A percentile compares a stretch with the other conserved stretches of the same genome.
Evolutionary conservation across 805 yeast genomes (phyloP).

Genomic region (Wickerhamiella azymoides): DNA sequence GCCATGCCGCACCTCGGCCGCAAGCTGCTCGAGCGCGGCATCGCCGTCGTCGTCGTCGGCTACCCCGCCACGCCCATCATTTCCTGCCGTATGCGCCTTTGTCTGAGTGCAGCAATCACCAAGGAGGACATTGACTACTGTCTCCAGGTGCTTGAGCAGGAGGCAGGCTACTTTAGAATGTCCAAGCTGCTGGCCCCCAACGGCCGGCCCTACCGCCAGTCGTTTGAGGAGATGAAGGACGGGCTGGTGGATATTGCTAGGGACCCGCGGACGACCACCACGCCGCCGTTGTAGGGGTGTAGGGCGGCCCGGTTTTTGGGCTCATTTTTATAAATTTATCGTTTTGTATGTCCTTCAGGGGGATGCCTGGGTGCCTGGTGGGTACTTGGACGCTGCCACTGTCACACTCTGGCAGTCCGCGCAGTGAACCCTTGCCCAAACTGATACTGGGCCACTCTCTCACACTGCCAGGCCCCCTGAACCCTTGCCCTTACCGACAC

Average conservation of each 20-base stretch:
- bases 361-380: too few species aligned
- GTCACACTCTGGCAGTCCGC: too few species aligned
- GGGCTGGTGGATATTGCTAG: constrained; percentile 22
- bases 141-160: constrained; percentile 37
- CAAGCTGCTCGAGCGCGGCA: constrained; percentile 58
- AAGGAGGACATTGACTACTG: constrained; percentile 74
- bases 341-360: too few species aligned
- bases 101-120: constrained; percentile 83
- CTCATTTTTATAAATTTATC: too few species aligned
- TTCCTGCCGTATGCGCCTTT: constrained; percentile 79
- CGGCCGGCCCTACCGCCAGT: constrained; percentile 11
- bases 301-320: too few species aligned
- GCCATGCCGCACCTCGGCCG: constrained; percentile 90
- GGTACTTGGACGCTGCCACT: too few species aligned
- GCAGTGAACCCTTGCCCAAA: too few species aligned
- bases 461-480: too few species aligned
- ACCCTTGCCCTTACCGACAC: background rate
- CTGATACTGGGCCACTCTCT: too few species aligned
- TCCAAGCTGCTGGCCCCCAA: constrained; percentile 17
- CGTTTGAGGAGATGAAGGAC: constrained; percentile 20
- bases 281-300: constrained; percentile 2
- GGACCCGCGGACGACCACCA: constrained; percentile 12
- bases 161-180: constrained; percentile 31
- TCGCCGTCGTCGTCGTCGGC: constrained; percentile 93
- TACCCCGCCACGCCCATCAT: constrained; percentile 95